Conservation (phyloP, 2,329 filamentous ascomycete species). For the Fusarium armeniacum region DNA sequence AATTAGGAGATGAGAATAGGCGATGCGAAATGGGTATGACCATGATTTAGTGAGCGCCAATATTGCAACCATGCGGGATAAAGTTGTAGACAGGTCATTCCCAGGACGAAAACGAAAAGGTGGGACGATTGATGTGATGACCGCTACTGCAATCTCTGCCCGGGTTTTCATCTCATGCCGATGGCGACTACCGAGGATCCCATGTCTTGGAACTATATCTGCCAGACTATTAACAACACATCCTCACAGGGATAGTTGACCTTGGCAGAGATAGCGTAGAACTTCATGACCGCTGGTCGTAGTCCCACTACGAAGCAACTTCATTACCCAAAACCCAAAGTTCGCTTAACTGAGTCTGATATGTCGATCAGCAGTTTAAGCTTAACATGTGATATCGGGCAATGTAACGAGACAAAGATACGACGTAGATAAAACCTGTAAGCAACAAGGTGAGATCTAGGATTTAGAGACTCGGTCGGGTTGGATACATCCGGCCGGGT, state of each 20-base stretch:
- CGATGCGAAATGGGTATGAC: background rate
- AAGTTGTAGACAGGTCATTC: background rate
- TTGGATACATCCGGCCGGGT: background rate
- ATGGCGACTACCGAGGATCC: slow-evolving; percentile 5
- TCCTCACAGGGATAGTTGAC: background rate
- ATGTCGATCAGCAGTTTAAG: slow-evolving; percentile 9
- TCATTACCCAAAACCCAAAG: background rate
- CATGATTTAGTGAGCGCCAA: background rate
- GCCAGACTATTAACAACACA: background rate
- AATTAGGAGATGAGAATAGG: background rate
- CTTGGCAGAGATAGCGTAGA: background rate
- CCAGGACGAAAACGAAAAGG: slow-evolving; percentile 2
- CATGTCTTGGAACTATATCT: background rate
- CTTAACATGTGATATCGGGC: background rate
- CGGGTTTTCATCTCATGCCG: slow-evolving; percentile 1
- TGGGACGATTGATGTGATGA: background rate
- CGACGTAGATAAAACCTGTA: too few species aligned
- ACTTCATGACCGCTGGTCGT: background rate
- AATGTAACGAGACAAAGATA: background rate
- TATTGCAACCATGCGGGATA: background rate
- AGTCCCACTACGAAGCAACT: background rate
- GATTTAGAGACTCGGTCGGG: background rate
- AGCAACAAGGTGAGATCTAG: background rate
- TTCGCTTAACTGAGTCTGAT: background rate
- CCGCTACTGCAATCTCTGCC: background rate